Percentiles rank a stretch among this genome's conserved stretches.
These are phyloP conservation scores for Microsporum audouinii DNA, from an alignment of 2,329 filamentous ascomycete species.

Conservation along the genomic window DNA sequence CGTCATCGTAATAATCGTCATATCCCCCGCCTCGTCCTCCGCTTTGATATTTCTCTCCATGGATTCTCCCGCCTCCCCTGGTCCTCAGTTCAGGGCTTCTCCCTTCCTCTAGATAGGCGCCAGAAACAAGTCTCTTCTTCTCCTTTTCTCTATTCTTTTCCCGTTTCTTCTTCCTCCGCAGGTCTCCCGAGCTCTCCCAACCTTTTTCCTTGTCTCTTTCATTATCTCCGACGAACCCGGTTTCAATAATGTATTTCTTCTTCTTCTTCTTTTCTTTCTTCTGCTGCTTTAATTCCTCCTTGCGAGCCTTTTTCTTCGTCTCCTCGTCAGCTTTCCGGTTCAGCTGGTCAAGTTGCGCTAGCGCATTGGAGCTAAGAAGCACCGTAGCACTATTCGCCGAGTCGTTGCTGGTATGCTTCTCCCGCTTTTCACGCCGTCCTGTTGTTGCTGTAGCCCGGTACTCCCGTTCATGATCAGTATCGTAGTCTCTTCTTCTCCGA, in stretches of 20 bases:
- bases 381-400: slow-evolving; percentile 34
- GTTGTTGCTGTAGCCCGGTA: slow-evolving; percentile 8
- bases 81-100: slow-evolving; percentile 40
- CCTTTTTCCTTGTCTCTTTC: slow-evolving; percentile 18
- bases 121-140: slow-evolving; percentile 56
- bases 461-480: slow-evolving; percentile 7
- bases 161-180: slow-evolving; percentile 17
- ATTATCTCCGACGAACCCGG: slow-evolving; percentile 3
- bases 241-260: slow-evolving; percentile 16
- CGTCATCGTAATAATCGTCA: slow-evolving; percentile 21
- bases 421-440: slow-evolving; percentile 16
- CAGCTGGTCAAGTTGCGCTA: slow-evolving; percentile 54
- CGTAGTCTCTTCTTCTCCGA: slow-evolving; percentile 11
- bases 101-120: slow-evolving; percentile 58
- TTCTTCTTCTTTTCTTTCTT: slow-evolving; percentile 27
- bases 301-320: slow-evolving; percentile 32
- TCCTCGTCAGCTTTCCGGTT: slow-evolving; percentile 46
- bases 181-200: slow-evolving; percentile 13
- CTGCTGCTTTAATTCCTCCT: slow-evolving; percentile 14
- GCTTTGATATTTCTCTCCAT: slow-evolving; percentile 40
- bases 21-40: slow-evolving; percentile 24
- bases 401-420: slow-evolving; percentile 32
- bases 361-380: slow-evolving; percentile 42
- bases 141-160: slow-evolving; percentile 18
- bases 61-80: slow-evolving; percentile 36